Evolutionary conservation across 2,329 filamentous ascomycete genomes (phyloP).

Genomic region (Pyricularia pennisetigena): DNA sequence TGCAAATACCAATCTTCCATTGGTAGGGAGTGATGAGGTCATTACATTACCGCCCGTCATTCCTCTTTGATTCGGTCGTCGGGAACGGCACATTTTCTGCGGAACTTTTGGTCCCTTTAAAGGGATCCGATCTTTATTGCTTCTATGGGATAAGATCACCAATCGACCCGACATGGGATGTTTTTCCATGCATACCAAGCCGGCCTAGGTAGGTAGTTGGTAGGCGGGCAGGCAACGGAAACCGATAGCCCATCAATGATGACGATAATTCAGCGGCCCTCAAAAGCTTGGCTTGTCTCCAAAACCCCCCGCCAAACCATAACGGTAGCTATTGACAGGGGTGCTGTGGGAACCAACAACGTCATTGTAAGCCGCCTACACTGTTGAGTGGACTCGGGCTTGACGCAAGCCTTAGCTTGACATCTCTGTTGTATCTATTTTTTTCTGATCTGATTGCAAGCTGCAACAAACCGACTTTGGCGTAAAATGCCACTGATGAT

Average conservation of each 20-base stretch:
- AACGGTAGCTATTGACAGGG: background rate
- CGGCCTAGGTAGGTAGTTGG: background rate
- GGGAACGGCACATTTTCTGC: background rate
- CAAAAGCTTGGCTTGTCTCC: background rate
- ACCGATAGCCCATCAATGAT: background rate
- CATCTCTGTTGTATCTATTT: background rate
- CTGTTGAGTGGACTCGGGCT: background rate
- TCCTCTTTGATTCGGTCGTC: background rate
- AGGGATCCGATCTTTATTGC: background rate
- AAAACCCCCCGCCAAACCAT: background rate
- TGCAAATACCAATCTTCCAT: background rate
- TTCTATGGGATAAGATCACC: background rate
- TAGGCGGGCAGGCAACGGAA: background rate
- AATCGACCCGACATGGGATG: background rate
- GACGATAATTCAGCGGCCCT: background rate
- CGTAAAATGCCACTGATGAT: background rate
- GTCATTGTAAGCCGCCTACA: background rate
- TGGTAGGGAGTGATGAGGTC: slow-evolving; percentile 1
- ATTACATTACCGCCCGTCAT: background rate
- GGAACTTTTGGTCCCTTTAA: background rate
- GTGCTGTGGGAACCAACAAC: background rate
- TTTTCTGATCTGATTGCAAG: background rate
- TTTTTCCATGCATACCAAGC: background rate
- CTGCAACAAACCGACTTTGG: background rate
- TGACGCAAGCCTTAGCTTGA: background rate